Conservation (phyloP, 2,329 filamentous ascomycete genomes). For the Parastagonospora avenae region DNA sequence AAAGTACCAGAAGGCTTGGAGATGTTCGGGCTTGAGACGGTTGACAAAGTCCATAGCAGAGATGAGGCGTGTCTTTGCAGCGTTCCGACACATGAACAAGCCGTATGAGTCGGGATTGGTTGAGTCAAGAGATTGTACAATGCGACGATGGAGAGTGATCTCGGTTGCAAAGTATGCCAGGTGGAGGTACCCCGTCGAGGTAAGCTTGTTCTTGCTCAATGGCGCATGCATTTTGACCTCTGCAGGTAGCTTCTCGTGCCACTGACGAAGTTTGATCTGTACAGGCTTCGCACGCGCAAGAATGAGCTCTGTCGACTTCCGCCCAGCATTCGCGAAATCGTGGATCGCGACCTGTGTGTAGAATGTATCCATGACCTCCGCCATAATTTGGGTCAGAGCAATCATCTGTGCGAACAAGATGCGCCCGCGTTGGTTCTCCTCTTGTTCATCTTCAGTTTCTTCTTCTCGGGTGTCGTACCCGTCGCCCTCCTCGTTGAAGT, state of each 20-base stretch:
- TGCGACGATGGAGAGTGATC: constrained; percentile 89
- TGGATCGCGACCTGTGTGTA: constrained; percentile 80
- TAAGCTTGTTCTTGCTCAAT: constrained; percentile 47
- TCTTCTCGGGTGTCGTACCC: constrained; percentile 58
- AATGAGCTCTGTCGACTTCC: constrained; percentile 73
- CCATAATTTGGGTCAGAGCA: constrained; percentile 73
- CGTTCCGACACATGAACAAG: constrained; percentile 88
- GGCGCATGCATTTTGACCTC: constrained; percentile 67
- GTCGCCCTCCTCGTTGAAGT: constrained; percentile 70
- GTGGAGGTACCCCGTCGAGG: constrained; percentile 70
- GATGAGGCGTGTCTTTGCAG: constrained; percentile 91
- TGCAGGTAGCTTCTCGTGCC: constrained; percentile 73
- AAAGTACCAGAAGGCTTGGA: constrained; percentile 93
- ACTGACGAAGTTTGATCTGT: constrained; percentile 80
- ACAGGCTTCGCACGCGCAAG: constrained; percentile 79
- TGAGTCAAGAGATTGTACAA: constrained; percentile 76
- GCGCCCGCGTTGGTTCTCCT: constrained; percentile 69
- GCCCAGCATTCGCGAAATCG: constrained; percentile 67
- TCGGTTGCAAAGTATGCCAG: constrained; percentile 93
- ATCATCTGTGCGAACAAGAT: constrained; percentile 78
- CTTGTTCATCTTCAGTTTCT: constrained; percentile 61
- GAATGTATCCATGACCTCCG: constrained; percentile 82
- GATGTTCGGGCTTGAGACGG: constrained; percentile 81
- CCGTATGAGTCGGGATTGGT: constrained; percentile 73
- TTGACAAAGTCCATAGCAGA: constrained; percentile 98